These are phyloP conservation scores for Bromus sterilis DNA, from an alignment of 176 grass and related monocot species.

Conservation along the genomic window DNA sequence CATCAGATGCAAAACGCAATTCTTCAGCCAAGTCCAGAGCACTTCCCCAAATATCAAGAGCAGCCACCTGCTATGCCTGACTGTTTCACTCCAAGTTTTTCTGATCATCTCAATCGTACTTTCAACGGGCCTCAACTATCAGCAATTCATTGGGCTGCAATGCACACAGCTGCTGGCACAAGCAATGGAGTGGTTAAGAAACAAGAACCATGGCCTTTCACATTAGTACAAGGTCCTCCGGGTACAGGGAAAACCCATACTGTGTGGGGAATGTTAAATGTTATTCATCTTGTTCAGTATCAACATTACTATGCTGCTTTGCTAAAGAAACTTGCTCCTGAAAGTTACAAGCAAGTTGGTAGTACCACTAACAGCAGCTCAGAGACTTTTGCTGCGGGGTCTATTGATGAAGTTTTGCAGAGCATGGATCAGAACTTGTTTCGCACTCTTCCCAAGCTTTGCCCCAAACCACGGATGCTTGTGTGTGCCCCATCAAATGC, in stretches of 20 bases:
- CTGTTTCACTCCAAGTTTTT: conserved; percentile 91
- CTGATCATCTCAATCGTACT: conserved; percentile 68
- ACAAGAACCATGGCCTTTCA: conserved; percentile 99
- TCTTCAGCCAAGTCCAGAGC: conserved; percentile 92
- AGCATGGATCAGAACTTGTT: conserved; percentile 98
- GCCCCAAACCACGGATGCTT: conserved; percentile 97
- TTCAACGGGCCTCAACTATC: conserved; percentile 90
- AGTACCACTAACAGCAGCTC: conserved; percentile 38
- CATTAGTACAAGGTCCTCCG: conserved; percentile 93
- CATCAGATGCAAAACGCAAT: conserved; percentile 98
- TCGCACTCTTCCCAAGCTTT: conserved; percentile 91
- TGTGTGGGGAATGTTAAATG: conserved; percentile 99
- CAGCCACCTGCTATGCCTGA: conserved; percentile 89
- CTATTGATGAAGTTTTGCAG: conserved; percentile 96
- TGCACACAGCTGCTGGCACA: conserved; percentile 95
- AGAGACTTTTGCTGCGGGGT: conserved; percentile 56
- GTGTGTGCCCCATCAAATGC: conserved; percentile 98
- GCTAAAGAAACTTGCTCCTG: conserved; percentile 97
- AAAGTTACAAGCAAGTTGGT: conserved; percentile 92
- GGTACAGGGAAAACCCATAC: conserved; percentile 99
- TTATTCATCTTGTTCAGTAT: conserved; percentile 99
- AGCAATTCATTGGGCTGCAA: conserved; percentile 99
- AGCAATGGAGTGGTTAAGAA: conserved; percentile 63
- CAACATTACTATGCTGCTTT: conserved; percentile 97
- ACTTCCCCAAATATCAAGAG: conserved; percentile 95